A percentile compares a stretch with the other conserved stretches of the same genome.
phyloP scores from a whole-genome alignment of 371 early-diverging fungal species.

The Mucor piriformis region DNA sequence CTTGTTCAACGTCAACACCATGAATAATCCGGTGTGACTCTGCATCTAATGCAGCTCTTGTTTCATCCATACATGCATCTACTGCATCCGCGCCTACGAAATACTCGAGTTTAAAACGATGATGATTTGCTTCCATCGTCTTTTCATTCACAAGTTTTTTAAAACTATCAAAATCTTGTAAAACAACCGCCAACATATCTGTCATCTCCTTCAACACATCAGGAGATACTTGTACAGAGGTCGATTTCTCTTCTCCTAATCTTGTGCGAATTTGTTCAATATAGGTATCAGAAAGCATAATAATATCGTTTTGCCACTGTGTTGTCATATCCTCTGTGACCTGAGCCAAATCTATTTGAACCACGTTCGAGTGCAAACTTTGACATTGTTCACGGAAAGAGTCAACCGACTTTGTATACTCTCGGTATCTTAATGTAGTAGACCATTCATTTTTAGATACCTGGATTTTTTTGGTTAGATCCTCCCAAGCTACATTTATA shows the following conservation, averaged over 20 bases:
- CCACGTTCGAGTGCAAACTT: not conserved
- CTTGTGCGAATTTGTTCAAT: constrained; percentile 16
- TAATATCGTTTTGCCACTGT: constrained; percentile 29
- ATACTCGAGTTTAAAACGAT: constrained; percentile 20
- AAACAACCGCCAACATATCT: not conserved
- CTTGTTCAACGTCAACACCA: not conserved
- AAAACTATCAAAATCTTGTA: constrained; percentile 6
- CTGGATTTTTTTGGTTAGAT: not conserved
- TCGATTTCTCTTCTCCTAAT: not conserved
- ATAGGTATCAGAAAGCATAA: constrained; percentile 9
- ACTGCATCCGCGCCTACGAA: constrained; percentile 1
- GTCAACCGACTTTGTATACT: constrained; percentile 2
- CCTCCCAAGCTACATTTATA: not conserved
- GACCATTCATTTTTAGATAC: not conserved
- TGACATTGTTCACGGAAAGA: constrained; percentile 6
- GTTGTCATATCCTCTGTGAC: constrained; percentile 21
- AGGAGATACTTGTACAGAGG: not conserved
- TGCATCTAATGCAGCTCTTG: not conserved
- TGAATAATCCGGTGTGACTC: not conserved
- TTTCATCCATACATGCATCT: not conserved
- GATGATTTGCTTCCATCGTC: constrained; percentile 11
- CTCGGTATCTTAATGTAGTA: constrained; percentile 4
- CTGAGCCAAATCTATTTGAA: not conserved
- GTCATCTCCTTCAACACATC: constrained; percentile 3
- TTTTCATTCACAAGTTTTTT: constrained; percentile 10